phyloP scores from a whole-genome alignment of 2,329 filamentous ascomycete species.

The Trichophyton verrucosum region DNA sequence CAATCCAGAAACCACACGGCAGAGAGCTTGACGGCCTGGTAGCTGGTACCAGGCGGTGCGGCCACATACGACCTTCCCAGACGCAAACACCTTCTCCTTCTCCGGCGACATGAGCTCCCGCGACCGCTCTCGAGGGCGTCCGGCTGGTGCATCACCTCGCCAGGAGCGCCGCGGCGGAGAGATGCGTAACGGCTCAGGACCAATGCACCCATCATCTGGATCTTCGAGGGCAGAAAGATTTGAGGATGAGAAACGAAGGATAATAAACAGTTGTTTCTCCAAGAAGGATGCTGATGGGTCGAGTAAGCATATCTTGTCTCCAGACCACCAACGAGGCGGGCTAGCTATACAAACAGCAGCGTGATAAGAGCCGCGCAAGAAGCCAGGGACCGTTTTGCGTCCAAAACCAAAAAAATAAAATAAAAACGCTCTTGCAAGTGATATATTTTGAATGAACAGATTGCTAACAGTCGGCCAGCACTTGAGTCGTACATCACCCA shows the following conservation, averaged over 20 bases:
- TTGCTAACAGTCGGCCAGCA: slow-evolving; percentile 6
- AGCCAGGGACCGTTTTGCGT: not conserved
- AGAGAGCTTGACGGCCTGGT: not conserved
- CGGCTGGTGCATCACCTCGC: slow-evolving; percentile 19
- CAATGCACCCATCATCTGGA: slow-evolving; percentile 14
- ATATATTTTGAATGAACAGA: not conserved
- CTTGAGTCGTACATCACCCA: slow-evolving; percentile 97
- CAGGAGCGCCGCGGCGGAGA: slow-evolving; percentile 25
- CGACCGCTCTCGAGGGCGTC: slow-evolving; percentile 23
- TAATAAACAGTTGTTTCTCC: slow-evolving; percentile 86
- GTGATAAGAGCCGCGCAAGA: not conserved
- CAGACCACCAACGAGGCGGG: not conserved
- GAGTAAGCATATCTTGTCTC: slow-evolving; percentile 44
- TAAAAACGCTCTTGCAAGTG: not conserved
- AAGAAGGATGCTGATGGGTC: slow-evolving; percentile 81
- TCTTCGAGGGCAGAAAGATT: slow-evolving; percentile 62
- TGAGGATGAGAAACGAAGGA: slow-evolving; percentile 90
- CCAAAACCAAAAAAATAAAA: not conserved
- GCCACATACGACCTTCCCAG: not conserved
- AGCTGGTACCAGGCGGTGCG: not conserved
- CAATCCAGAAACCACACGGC: not conserved
- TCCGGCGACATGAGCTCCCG: not conserved
- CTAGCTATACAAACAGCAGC: too few relatives aligned
- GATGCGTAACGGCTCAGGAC: slow-evolving; percentile 21
- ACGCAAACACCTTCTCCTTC: not conserved